phyloP scores from a whole-genome alignment of 1,284 basidiomycete species.

The Lentinula novae-zelandiae region DNA sequence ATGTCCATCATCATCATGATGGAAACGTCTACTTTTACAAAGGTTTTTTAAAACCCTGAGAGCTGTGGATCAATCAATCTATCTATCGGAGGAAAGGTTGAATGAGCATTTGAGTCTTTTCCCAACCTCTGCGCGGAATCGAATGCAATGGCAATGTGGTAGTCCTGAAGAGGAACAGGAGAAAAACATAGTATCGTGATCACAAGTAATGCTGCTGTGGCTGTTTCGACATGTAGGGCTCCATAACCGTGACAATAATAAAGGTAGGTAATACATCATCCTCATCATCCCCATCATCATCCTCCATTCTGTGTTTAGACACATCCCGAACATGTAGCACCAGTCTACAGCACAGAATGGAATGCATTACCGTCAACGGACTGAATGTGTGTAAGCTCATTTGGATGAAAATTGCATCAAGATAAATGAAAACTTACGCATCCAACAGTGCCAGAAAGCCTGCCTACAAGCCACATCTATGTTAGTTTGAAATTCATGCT shows the following conservation, averaged over 20 bases:
- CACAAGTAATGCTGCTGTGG: neutral
- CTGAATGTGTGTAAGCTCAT: slow-evolving; percentile 2
- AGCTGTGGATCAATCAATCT: too few relatives aligned
- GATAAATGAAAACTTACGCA: slow-evolving; percentile 2
- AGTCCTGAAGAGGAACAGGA: too few relatives aligned
- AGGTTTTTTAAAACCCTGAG: too few relatives aligned
- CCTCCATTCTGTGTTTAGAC: neutral
- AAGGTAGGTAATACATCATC: neutral
- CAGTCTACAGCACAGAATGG: slow-evolving; percentile 18
- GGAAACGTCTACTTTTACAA: too few relatives aligned
- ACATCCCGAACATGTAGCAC: slow-evolving; percentile 19
- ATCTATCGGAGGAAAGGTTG: too few relatives aligned
- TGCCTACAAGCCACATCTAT: slow-evolving; percentile 3
- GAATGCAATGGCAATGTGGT: too few relatives aligned
- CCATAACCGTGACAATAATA: neutral
- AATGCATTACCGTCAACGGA: slow-evolving; percentile 20
- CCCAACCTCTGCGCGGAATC: too few relatives aligned
- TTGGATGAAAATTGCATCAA: neutral
- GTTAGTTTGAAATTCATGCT: slow-evolving; percentile 8
- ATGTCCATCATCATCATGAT: too few relatives aligned
- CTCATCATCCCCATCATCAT: neutral
- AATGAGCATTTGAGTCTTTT: too few relatives aligned
- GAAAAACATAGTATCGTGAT: neutral
- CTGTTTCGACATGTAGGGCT: slow-evolving; percentile 1
- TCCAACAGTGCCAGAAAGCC: neutral